Evolutionary conservation across 768 basidiomycete species (phyloP).

Genomic region (Pholiota microspora): DNA sequence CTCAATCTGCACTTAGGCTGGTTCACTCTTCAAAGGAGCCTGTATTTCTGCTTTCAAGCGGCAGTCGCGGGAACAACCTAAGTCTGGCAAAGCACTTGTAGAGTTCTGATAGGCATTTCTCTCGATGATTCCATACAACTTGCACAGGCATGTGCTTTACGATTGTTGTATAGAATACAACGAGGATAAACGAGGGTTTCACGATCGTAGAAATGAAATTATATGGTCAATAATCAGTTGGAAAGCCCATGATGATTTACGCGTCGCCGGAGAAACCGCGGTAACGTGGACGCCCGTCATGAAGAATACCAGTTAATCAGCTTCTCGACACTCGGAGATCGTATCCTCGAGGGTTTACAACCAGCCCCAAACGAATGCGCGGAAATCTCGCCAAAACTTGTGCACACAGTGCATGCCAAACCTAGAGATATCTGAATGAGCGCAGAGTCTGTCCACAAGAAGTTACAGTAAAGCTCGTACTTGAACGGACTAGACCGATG

Average conservation of each 20-base stretch:
- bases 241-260: neutral
- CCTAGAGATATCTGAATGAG: neutral
- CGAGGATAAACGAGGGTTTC: neutral
- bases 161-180: neutral
- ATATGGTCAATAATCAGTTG: neutral
- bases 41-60: constrained; percentile 5
- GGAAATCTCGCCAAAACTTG: constrained; percentile 20
- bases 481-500: neutral
- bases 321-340: constrained; percentile 21
- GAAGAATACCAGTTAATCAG: constrained; percentile 18
- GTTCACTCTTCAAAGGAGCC: no score
- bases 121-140: neutral
- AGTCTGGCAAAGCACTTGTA: no score
- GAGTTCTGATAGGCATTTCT: constrained; percentile 1
- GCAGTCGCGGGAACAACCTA: constrained; percentile 5
- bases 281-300: constrained; percentile 16
- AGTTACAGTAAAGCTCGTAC: neutral
- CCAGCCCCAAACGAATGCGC: constrained; percentile 9
- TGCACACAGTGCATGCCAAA: neutral
- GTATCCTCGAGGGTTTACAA: constrained; percentile 7
- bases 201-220: neutral
- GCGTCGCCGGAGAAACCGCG: constrained; percentile 21
- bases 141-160: neutral
- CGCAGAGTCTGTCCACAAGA: neutral
- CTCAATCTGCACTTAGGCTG: no score